Evolutionary conservation across 176 grass and related monocot species (phyloP), one percentile per base, ranked within the genome.

Genomic region (Zoysia pacifica): DNA sequence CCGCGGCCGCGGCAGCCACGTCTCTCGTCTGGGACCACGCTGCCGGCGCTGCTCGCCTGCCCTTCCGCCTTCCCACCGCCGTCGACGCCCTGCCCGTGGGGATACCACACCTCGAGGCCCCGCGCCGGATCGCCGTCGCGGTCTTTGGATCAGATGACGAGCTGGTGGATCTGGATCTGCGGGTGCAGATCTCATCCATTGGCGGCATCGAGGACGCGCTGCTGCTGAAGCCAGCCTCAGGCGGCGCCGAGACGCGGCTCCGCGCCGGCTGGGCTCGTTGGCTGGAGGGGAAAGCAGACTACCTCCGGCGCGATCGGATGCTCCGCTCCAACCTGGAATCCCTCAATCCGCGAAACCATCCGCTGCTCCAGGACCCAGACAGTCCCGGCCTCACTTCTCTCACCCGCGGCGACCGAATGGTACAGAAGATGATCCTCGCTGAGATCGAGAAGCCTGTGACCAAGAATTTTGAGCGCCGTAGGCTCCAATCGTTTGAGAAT

Each of bases 311-410:
- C 70, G 93, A 99, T 66, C 81, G 86, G 67, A 99, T 99, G 96
- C 88, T 95, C 54, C 88, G 89, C 2, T 99, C 96, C 53, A 93
- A 95, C 73, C 76, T 99, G 18, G 96, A 99, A 51, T 62, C 87
- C 7, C 75, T 99, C 56, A 93, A 95, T 78, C 96, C 96, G 1
- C 93, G 91, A 62, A 99, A 93, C 76, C 96, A 99, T 69, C 96
- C 96, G 49, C 81, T 99, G 64, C 91, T 99, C 20, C 96, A 99
- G 73, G 96, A 99, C 69, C 96, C 93, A 2, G 96, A 99, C 45
- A 87, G 84, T n/a, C 86, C 90, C 5, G 88, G 88, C 11, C 75
- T 95, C 7, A 93, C 88, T 0, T 81, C 71, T 7, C 92, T 99
- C 47, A 95, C 90, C 75, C 79, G 79, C 1, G 96, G 92, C 19